Percentiles rank a stretch among this genome's conserved stretches.
These are phyloP conservation scores for Paramecium tetraurelia DNA, from an alignment of 73 alveolate genomes.

Conservation along the genomic window DNA sequence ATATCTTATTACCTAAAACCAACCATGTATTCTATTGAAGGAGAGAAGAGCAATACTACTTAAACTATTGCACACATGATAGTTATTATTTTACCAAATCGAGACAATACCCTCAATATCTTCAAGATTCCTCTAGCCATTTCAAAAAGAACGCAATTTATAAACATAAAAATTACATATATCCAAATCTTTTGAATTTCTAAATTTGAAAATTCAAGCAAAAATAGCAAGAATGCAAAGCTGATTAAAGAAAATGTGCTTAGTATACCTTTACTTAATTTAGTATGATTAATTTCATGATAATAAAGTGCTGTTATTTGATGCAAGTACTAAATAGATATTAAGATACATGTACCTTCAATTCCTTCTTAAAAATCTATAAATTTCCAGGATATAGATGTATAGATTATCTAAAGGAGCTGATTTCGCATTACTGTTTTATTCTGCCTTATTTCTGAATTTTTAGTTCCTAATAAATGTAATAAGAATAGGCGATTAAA, in stretches of 20 bases:
- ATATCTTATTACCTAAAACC: background rate
- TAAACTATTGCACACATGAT: background rate
- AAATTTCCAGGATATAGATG: background rate
- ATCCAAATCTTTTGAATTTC: background rate
- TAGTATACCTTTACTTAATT: background rate
- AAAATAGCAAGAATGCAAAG: background rate
- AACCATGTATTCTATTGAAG: background rate
- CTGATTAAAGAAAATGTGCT: background rate
- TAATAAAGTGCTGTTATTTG: background rate
- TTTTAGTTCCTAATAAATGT: background rate
- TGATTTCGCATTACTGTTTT: background rate
- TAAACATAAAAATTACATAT: background rate
- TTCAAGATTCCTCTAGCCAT: background rate
- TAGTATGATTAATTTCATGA: background rate
- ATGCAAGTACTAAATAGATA: background rate
- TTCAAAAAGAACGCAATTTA: background rate
- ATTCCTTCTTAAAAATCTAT: background rate
- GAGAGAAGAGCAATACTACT: background rate
- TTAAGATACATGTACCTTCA: background rate
- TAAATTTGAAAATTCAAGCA: background rate
- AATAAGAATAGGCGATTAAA: background rate
- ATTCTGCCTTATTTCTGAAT: background rate
- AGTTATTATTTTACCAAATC: background rate
- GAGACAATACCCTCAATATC: background rate
- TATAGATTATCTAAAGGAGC: background rate